A percentile compares a stretch with the other conserved stretches of the same genome.
These are phyloP conservation scores for Quercus robur DNA, from an alignment of 306 rosid genomes.

Conservation along the genomic window DNA sequence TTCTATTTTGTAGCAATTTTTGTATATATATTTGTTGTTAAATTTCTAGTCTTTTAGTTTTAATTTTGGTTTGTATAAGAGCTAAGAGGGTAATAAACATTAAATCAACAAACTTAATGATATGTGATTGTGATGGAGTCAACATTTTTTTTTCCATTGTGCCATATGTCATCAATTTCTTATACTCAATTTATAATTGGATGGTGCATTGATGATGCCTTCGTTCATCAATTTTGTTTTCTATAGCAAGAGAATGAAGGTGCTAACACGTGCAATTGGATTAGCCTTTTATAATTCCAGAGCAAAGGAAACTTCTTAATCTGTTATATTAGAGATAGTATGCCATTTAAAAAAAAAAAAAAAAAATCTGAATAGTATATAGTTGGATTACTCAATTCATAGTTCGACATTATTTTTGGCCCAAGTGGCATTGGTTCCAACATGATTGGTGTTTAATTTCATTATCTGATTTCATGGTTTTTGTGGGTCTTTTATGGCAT, in stretches of 20 bases:
- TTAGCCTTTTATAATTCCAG: neutral
- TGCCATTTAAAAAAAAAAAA: neutral
- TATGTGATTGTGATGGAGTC: neutral
- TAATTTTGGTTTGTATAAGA: neutral
- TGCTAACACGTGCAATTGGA: neutral
- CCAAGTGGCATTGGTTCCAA: neutral
- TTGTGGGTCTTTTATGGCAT: neutral
- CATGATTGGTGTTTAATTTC: neutral
- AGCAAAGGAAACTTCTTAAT: neutral
- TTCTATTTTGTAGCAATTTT: too few species aligned
- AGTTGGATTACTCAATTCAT: neutral
- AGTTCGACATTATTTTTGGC: neutral
- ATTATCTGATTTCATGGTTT: neutral
- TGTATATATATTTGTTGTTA: too few species aligned
- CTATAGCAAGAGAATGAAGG: neutral
- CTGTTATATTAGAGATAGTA: neutral
- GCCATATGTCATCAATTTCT: neutral
- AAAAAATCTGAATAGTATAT: neutral
- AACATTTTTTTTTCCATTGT: neutral
- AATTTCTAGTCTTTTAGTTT: too few species aligned
- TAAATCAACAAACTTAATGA: neutral
- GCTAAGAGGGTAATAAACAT: neutral
- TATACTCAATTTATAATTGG: neutral
- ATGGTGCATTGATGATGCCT: neutral
- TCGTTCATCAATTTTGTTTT: neutral